Conservation (phyloP, 2,329 filamentous ascomycete genomes). For the Colletotrichum karsti region DNA sequence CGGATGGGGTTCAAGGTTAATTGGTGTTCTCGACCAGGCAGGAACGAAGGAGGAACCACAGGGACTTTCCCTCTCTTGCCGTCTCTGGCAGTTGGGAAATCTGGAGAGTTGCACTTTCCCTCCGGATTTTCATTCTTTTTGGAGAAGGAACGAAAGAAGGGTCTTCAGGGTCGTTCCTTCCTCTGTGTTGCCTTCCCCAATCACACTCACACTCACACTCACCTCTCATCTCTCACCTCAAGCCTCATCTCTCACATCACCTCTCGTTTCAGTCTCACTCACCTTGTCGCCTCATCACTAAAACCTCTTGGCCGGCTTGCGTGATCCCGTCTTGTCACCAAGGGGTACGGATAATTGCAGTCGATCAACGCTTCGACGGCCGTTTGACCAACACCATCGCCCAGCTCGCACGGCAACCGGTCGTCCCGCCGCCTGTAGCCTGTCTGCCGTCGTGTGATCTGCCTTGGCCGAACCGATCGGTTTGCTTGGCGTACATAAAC, state of each 20-base stretch:
- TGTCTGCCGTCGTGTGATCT: conserved; percentile 24
- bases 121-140: background rate
- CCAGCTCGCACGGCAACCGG: background rate
- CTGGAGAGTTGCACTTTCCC: background rate
- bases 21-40: background rate
- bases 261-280: background rate
- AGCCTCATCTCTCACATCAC: background rate
- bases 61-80: background rate
- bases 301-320: background rate
- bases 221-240: background rate
- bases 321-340: background rate
- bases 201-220: background rate
- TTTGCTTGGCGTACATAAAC: conserved; percentile 19
- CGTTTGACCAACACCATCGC: background rate
- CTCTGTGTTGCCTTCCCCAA: background rate
- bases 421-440: background rate
- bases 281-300: background rate
- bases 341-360: background rate
- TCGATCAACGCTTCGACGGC: background rate
- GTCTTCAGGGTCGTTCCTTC: background rate
- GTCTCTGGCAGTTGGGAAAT: background rate
- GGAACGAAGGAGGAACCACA: background rate
- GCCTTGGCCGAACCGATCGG: conserved; percentile 26
- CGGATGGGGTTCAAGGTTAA: background rate
- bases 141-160: too few species aligned